Base-by-base conservation (phyloP, 2,329 filamentous ascomycete genomes). In the Apiospora phragmitis region DNA sequence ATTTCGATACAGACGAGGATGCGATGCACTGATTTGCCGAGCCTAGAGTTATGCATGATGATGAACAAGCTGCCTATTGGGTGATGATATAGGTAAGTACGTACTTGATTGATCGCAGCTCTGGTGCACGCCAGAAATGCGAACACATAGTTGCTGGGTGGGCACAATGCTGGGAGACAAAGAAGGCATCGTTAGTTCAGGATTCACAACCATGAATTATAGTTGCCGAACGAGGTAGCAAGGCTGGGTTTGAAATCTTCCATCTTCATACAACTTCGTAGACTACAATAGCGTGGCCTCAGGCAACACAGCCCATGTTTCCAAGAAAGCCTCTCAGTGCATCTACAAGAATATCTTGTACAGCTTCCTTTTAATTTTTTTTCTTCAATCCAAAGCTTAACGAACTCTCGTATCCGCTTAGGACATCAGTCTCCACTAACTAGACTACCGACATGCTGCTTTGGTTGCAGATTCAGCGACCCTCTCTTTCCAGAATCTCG, bases 401-500 rank as follows among this genome's bases (percentile, higher is more conserved):
- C 8, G 55, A 38, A 38, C 2, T 9, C 29, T n/a, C 29, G 18
- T n/a, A n/a, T 62, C 9, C 29, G 18, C 55, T 24, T 5, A 12
- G 8, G 29, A 38, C 29, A 11, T 5, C 18, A 38, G 12, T 62
- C 55, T 21, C 32, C 8, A 9, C 14, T 11, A 11, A 62, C 9
- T 11, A 38, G 2, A 38, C 55, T 14, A 62, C 12, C 43, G 43
- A 47, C 7, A 7, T n/a, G 29, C 8, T 62, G 55, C 32, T 38
- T 38, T 38, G 18, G 3, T 38, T n/a, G 2, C 32, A 62, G 18
- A 62, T 62, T 62, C 21, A 68, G n/a, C 67, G 67, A 42, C 43
- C 45, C 45, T 83, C 81, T 75, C 79, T 83, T 76, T 82, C 85
- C 69, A 95, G 80, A 9, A 81, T 84, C 65, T 92, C 89, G 71